phyloP scores from a whole-genome alignment of 371 early-diverging fungal genomes.

The Circinella umbellata region DNA sequence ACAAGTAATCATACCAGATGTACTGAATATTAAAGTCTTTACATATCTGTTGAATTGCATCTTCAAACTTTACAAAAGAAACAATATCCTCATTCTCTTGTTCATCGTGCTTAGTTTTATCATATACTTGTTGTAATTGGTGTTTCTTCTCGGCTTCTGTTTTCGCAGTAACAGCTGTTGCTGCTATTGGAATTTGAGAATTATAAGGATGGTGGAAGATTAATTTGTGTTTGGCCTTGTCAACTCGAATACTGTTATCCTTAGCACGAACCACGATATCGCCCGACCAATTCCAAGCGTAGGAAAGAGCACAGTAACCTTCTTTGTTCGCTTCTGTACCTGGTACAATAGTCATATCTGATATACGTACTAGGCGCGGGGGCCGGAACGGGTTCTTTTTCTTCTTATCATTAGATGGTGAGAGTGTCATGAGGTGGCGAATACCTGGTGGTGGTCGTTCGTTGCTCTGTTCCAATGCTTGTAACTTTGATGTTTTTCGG shows the following conservation, averaged over 20 bases:
- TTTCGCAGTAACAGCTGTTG: background rate
- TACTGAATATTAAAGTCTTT: background rate
- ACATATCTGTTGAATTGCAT: background rate
- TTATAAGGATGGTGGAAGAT: background rate
- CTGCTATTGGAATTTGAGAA: background rate
- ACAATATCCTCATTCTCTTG: background rate
- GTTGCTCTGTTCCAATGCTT: conserved; percentile 6
- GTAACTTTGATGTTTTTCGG: background rate
- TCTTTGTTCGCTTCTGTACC: background rate
- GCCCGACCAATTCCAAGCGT: conserved; percentile 5
- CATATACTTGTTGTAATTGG: background rate
- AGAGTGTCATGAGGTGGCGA: background rate
- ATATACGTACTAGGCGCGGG: conserved; percentile 1
- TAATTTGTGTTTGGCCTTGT: background rate
- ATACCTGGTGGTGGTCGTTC: conserved; percentile 6
- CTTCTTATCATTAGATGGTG: background rate
- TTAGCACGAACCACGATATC: conserved; percentile 4
- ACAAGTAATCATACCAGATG: background rate
- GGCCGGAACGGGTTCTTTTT: background rate
- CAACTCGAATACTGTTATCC: background rate
- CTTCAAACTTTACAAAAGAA: background rate
- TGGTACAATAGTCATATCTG: conserved; percentile 4
- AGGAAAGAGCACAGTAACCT: conserved; percentile 3
- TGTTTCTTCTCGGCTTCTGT: background rate
- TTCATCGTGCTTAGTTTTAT: background rate